Evolutionary conservation across 768 basidiomycete genomes (phyloP), one percentile per base, ranked within the genome.

Genomic region (Russula ochroleuca): DNA sequence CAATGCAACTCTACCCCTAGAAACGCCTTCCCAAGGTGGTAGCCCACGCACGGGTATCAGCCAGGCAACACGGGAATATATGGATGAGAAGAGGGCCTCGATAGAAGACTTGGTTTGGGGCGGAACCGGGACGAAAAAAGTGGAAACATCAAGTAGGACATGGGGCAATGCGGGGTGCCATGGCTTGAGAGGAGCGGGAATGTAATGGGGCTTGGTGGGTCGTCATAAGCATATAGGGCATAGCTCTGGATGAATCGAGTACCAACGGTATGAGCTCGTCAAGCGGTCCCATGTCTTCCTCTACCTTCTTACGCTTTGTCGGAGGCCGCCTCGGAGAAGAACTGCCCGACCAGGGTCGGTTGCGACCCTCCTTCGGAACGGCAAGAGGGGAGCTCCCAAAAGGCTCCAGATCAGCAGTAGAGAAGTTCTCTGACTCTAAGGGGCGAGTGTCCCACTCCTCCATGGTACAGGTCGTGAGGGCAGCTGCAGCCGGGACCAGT

Each of bases 151-250:
- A 38, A 23, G 33, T 21, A 49, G 48, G 28, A 48, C 54, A 54
- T 1, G 19, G 25, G 47, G 47, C 15, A 51, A 37, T 21, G 54
- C 19, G 15, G 25, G 35, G 21, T 41, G 59, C 13, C 48, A 40
- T 19, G 56, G 7, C 31, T 56, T 50, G 48, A 51, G 25, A 37
- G 33, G 54, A n/a, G 64, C 59, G 5, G 64, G 59, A n/a, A 65
- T 47, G 33, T 65, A 65, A 57, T 65, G 64, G 43, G 64, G 64
- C 64, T 65, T 65, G 33, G n/a, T 51, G 19, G 33, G 3, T n/a
- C 14, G 33, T 61, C 33, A 48, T 61, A 21, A 65, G 59, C 14
- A 48, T 23, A 21, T 10, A 37, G 54, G 45, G 40, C 48, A 56
- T 1, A 15, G 33, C 37, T 43, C 64, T 51, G 33, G 49, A 61